phyloP scores from a whole-genome alignment of 768 basidiomycete species.

The Lactifluus subvellereus region DNA sequence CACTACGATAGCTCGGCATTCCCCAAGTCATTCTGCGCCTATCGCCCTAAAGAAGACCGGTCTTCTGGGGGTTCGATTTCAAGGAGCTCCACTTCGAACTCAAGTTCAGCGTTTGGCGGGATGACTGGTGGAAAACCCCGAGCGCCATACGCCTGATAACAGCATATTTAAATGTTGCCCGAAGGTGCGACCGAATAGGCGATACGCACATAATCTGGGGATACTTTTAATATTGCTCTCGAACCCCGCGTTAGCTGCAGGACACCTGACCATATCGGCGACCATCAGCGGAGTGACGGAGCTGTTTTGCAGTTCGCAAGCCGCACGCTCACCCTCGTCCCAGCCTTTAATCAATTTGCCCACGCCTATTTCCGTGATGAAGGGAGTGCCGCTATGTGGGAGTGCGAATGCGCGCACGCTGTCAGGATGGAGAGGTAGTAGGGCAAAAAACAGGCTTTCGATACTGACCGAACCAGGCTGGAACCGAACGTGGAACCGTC shows the following conservation, averaged over 20 bases:
- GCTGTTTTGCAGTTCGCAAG: background rate
- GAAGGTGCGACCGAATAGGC: background rate
- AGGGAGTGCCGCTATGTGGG: constrained; percentile 45
- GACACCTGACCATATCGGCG: constrained; percentile 45
- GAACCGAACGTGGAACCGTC: constrained; percentile 67
- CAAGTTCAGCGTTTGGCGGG: constrained; percentile 68
- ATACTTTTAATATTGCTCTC: constrained; percentile 59
- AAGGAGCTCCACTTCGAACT: constrained; percentile 82
- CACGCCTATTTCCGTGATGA: constrained; percentile 64
- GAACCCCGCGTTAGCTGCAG: constrained; percentile 66
- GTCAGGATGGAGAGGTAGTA: background rate
- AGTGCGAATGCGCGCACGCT: background rate
- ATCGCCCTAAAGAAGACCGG: background rate
- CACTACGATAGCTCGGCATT: background rate
- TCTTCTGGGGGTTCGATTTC: constrained; percentile 47
- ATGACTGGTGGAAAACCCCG: constrained; percentile 75
- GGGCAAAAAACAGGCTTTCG: background rate
- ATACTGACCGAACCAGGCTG: constrained; percentile 59
- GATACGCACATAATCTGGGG: constrained; percentile 66
- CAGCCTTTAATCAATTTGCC: constrained; percentile 83
- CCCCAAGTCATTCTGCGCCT: background rate
- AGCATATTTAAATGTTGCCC: background rate
- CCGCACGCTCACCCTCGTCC: constrained; percentile 64
- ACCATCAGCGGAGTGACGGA: constrained; percentile 13
- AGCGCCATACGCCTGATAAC: constrained; percentile 56